Percentiles rank a stretch among this genome's conserved stretches.
Conservation (phyloP, 169 alveolate genomes). For the Hepatocystis sp. region DNA sequence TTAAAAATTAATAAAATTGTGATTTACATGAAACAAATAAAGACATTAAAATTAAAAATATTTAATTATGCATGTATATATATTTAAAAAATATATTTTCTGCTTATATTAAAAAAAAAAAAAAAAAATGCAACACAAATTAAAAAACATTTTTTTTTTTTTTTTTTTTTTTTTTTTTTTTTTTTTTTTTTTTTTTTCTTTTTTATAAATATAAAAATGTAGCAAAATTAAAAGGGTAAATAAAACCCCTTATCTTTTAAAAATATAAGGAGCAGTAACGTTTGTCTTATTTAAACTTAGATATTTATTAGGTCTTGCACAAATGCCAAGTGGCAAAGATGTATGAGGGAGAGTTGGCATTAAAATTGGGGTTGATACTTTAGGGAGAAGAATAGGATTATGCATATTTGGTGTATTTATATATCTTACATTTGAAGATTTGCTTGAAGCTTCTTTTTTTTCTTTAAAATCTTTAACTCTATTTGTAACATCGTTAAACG, state of each 20-base stretch:
- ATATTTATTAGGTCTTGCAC: constrained; percentile 32
- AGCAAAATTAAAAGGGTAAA: constrained; percentile 2
- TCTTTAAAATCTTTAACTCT: constrained; percentile 81
- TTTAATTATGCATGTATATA: background rate
- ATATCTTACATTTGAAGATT: constrained; percentile 28
- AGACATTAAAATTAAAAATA: too few species aligned
- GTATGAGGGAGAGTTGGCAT: constrained; percentile 30
- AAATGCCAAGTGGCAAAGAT: constrained; percentile 28
- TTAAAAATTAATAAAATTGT: too few species aligned
- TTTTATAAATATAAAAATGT: constrained; percentile 2
- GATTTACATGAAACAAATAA: too few species aligned
- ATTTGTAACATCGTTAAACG: constrained; percentile 83
- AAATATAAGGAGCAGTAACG: constrained; percentile 21
- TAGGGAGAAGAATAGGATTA: constrained; percentile 38
- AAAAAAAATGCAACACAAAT: constrained; percentile 16
- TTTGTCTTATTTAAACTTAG: constrained; percentile 19
- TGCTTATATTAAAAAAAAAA: too few species aligned
- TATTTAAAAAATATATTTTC: too few species aligned
- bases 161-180: background rate
- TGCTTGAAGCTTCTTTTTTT: constrained; percentile 57
- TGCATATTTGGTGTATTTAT: constrained; percentile 22
- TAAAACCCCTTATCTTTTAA: constrained; percentile 15
- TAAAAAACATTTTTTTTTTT: constrained; percentile 12
- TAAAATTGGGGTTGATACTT: constrained; percentile 30
- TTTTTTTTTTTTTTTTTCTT: background rate